Evolutionary conservation across 495 filamentous ascomycete species (phyloP).

Genomic region (Podospora pseudopauciseta): DNA sequence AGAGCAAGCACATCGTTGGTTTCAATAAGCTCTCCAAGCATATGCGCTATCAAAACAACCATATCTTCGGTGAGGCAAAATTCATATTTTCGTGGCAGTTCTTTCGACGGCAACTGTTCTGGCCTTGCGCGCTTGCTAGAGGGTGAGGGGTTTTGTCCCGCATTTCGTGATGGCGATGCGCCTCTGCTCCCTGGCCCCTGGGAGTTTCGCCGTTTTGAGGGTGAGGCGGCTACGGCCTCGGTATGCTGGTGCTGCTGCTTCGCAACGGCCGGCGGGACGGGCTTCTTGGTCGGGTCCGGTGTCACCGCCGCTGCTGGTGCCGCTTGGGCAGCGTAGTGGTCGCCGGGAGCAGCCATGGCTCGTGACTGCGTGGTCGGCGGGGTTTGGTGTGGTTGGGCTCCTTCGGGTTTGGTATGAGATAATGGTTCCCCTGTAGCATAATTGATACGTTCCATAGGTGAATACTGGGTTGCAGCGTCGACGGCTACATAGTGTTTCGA

Average conservation of each 20-base stretch:
- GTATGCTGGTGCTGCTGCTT: slow-evolving; percentile 17
- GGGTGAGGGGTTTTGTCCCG: slow-evolving; percentile 37
- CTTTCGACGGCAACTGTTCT: slow-evolving; percentile 50
- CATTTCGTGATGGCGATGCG: slow-evolving; percentile 9
- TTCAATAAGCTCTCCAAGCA: slow-evolving; percentile 90
- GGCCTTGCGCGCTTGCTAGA: slow-evolving; percentile 50
- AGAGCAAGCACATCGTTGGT: slow-evolving; percentile 89
- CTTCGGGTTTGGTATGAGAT: slow-evolving; percentile 25
- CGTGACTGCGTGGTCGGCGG: slow-evolving; percentile 22
- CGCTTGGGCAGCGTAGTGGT: slow-evolving; percentile 20
- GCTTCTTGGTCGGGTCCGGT: slow-evolving; percentile 13
- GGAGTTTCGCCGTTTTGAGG: slow-evolving; percentile 44
- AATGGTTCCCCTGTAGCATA: slow-evolving; percentile 36
- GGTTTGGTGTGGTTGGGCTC: slow-evolving; percentile 18
- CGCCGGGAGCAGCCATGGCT: slow-evolving; percentile 27
- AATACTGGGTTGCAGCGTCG: slow-evolving; percentile 57
- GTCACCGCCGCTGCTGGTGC: slow-evolving; percentile 12
- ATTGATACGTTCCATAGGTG: slow-evolving; percentile 48
- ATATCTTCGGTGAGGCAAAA: slow-evolving; percentile 75
- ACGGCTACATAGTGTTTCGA: slow-evolving; percentile 48
- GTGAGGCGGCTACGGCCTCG: slow-evolving; percentile 34
- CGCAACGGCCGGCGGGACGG: slow-evolving; percentile 9
- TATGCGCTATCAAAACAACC: slow-evolving; percentile 85
- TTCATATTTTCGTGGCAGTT: slow-evolving; percentile 75
- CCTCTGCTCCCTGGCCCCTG: slow-evolving; percentile 50